phyloP scores from a whole-genome alignment of 306 rosid genomes.

The Luffa acutangula region DNA sequence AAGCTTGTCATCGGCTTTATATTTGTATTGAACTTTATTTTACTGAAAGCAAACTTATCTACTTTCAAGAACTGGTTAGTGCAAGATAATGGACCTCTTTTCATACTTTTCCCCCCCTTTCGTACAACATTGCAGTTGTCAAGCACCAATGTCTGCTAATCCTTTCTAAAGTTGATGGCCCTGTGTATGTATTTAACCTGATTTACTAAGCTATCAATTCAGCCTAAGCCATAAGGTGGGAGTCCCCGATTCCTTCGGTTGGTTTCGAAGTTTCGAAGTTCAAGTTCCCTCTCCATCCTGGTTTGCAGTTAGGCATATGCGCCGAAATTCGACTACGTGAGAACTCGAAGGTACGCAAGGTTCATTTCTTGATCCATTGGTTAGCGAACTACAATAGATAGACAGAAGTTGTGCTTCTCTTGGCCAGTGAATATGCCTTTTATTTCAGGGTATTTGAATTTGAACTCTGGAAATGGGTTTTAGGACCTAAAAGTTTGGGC shows the following conservation, averaged over 20 bases:
- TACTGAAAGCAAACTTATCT: not conserved
- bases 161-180: not conserved
- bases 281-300: not conserved
- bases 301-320: not conserved
- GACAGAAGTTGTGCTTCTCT: not conserved
- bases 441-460: not conserved
- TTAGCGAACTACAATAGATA: not conserved
- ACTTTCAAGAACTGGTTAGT: not conserved
- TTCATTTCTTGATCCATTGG: not conserved
- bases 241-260: not conserved
- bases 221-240: not conserved
- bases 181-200: not conserved
- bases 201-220: not conserved
- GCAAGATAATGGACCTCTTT: slow-evolving; percentile 2
- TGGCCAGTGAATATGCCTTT: not conserved
- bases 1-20: slow-evolving; percentile 1
- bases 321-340: not conserved
- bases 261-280: not conserved
- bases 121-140: not conserved
- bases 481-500: not conserved
- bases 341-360: not conserved
- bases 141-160: not conserved
- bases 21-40: not conserved
- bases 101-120: not conserved
- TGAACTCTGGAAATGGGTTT: not conserved